phyloP scores from a whole-genome alignment of 164 flowering plant species.

The Aristolochia californica region DNA sequence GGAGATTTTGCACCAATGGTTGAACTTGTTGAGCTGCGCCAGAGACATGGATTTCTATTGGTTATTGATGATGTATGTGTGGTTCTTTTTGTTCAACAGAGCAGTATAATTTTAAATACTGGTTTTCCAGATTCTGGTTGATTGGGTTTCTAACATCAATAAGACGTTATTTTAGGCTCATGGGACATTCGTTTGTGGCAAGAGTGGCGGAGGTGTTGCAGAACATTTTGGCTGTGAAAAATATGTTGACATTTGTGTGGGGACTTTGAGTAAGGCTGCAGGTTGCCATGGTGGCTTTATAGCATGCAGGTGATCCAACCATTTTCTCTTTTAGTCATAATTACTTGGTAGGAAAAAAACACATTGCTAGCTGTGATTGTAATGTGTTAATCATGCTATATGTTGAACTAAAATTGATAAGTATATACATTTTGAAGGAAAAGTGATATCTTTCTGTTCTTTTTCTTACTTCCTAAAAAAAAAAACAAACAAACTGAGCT shows the following conservation, averaged over 20 bases:
- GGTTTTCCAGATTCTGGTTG: too few species aligned
- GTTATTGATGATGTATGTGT: conserved; percentile 90
- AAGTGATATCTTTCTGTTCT: too few species aligned
- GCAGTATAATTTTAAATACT: neutral
- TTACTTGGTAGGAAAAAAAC: neutral
- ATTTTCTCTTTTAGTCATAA: neutral
- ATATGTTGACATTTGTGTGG: conserved; percentile 79
- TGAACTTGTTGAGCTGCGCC: conserved; percentile 68
- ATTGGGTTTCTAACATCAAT: too few species aligned
- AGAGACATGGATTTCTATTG: conserved; percentile 67
- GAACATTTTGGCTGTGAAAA: conserved; percentile 66
- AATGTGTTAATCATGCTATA: too few species aligned
- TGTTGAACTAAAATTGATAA: too few species aligned
- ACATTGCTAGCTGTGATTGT: too few species aligned
- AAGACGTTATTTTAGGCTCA: conserved; percentile 25
- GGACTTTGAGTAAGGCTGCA: conserved; percentile 92
- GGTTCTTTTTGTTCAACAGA: conserved; percentile 1
- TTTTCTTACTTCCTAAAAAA: too few species aligned
- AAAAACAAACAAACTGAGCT: too few species aligned
- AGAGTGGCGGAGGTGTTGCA: conserved; percentile 84
- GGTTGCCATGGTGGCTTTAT: conserved; percentile 95
- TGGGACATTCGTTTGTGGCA: conserved; percentile 82
- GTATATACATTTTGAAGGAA: too few species aligned
- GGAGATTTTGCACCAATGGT: conserved; percentile 92
- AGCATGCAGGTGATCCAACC: conserved; percentile 70